phyloP scores from a whole-genome alignment of 2,329 filamentous ascomycete species.

The Ascomycota sp. region DNA sequence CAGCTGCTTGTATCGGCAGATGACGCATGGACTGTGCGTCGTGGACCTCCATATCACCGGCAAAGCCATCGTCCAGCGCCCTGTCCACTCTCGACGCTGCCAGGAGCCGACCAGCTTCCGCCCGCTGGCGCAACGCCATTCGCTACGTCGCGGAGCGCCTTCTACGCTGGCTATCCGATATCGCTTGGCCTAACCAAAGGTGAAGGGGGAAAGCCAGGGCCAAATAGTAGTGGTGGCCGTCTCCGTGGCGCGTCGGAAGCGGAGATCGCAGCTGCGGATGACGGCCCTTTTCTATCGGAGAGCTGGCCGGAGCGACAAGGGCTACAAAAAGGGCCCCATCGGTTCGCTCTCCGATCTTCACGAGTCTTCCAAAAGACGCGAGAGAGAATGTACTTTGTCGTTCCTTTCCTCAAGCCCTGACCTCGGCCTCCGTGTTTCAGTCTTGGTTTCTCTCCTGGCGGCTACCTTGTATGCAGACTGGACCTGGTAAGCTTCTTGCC shows the following conservation, averaged over 20 bases:
- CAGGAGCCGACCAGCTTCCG: neutral
- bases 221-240: too few relatives aligned
- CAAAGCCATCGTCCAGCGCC: neutral
- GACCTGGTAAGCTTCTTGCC: too few relatives aligned
- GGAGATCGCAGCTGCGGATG: constrained; percentile 1
- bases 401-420: too few relatives aligned
- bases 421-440: too few relatives aligned
- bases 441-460: too few relatives aligned
- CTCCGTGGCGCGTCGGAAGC: constrained; percentile 3
- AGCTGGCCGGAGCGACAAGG: neutral
- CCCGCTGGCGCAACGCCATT: neutral
- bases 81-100: neutral
- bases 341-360: neutral
- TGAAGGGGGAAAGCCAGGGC: neutral
- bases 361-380: neutral
- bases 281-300: constrained; percentile 1
- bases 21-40: too few relatives aligned
- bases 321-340: constrained; percentile 3
- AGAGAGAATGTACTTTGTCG: too few relatives aligned
- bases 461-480: too few relatives aligned
- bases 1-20: neutral
- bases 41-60: too few relatives aligned
- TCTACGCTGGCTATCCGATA: too few relatives aligned
- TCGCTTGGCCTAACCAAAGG: neutral
- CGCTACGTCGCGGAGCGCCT: too few relatives aligned